A percentile compares a stretch with the other conserved stretches of the same genome.
Evolutionary conservation across 169 alveolate species (phyloP).

Genomic region (Eimeria sp.): DNA sequence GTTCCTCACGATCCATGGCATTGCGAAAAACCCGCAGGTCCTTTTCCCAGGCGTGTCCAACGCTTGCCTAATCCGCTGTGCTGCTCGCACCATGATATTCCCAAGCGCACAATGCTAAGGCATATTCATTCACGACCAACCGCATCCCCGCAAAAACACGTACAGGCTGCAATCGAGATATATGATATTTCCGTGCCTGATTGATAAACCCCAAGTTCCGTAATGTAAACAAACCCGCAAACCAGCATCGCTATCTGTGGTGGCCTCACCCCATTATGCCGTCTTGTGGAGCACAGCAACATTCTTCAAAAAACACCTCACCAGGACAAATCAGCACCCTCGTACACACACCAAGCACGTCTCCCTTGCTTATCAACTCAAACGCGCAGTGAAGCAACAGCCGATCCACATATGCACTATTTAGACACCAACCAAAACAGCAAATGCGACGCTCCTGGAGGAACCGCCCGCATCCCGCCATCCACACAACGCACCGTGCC

Average conservation of each 20-base stretch:
- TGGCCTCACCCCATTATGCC: too few species aligned
- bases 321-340: not conserved
- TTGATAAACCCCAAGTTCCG: too few species aligned
- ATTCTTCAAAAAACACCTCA: not conserved
- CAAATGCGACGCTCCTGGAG: too few species aligned
- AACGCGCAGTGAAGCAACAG: not conserved
- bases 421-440: not conserved
- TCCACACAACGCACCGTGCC: too few species aligned
- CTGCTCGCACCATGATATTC: not conserved
- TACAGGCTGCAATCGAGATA: not conserved
- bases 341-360: not conserved
- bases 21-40: too few species aligned
- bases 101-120: not conserved
- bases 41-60: too few species aligned
- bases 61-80: too few species aligned
- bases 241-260: too few species aligned
- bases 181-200: not conserved
- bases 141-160: not conserved
- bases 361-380: not conserved
- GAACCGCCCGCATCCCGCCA: too few species aligned
- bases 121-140: not conserved
- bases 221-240: not conserved
- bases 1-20: too few species aligned
- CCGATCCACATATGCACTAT: not conserved
- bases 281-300: too few species aligned